These are phyloP conservation scores for Cucurbita moschata DNA, from an alignment of 306 rosid genomes.

Conservation along the genomic window DNA sequence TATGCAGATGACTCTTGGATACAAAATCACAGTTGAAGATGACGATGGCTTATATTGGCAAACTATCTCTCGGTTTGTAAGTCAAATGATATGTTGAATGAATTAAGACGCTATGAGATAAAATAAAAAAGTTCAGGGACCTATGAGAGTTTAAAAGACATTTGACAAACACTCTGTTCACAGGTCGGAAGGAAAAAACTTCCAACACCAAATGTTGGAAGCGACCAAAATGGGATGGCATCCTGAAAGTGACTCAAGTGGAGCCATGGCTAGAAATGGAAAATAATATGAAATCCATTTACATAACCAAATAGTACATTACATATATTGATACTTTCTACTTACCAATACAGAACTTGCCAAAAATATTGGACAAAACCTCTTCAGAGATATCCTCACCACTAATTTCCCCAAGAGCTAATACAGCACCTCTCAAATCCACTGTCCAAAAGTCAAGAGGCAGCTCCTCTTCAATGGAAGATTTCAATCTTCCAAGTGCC, in stretches of 20 bases:
- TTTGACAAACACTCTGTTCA: neutral
- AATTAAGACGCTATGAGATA: too few relatives aligned
- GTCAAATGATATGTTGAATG: too few relatives aligned
- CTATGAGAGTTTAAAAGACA: too few relatives aligned
- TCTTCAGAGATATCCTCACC: constrained; percentile 95
- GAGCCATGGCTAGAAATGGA: neutral
- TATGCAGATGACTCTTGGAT: neutral
- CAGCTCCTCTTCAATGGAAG: constrained; percentile 63
- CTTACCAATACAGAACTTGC: constrained; percentile 83
- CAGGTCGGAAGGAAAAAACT: neutral
- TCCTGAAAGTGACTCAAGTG: neutral
- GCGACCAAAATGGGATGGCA: neutral
- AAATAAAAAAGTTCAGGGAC: too few relatives aligned
- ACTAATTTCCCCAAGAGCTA: constrained; percentile 79
- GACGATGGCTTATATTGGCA: too few relatives aligned
- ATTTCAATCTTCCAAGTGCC: constrained; percentile 56
- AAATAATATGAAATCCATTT: neutral
- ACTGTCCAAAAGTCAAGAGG: constrained; percentile 94
- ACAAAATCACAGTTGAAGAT: neutral
- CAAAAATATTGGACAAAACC: constrained; percentile 73
- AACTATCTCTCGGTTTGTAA: too few relatives aligned
- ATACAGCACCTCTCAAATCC: constrained; percentile 76
- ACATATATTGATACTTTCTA: neutral
- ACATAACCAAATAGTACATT: neutral
- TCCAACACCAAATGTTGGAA: neutral